A percentile compares a stretch with the other conserved stretches of the same genome.
phyloP scores from a whole-genome alignment of 352 stramenopile genomes.

The Phytophthora hibernalis region DNA sequence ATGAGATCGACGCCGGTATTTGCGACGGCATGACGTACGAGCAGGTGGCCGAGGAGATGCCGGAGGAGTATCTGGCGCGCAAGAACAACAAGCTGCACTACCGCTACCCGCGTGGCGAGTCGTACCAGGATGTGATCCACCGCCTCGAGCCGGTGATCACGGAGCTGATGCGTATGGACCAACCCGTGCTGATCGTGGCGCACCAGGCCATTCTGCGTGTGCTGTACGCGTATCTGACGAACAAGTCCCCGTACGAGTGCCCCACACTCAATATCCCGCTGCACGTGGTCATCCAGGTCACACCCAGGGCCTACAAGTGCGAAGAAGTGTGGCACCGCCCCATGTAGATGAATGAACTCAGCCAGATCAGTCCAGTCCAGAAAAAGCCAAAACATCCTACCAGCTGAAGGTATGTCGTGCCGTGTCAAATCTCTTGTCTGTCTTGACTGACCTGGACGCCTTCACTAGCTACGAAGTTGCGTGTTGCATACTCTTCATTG shows the following conservation, averaged over 20 bases:
- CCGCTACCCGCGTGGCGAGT: constrained; percentile 93
- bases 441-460: constrained; percentile 17
- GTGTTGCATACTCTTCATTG: constrained; percentile 21
- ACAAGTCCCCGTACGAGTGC: constrained; percentile 91
- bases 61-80: constrained; percentile 93
- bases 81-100: constrained; percentile 93
- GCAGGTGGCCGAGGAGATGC: constrained; percentile 95
- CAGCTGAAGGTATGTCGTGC: constrained; percentile 15
- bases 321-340: constrained; percentile 94
- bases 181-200: constrained; percentile 93
- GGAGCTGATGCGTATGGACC: constrained; percentile 96
- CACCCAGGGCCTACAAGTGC: constrained; percentile 94
- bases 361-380: constrained; percentile 17
- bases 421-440: constrained; percentile 16
- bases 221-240: constrained; percentile 97
- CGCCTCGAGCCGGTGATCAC: constrained; percentile 97
- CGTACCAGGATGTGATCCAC: constrained; percentile 98
- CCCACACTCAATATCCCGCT: constrained; percentile 93
- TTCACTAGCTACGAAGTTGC: background rate
- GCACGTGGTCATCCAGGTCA: constrained; percentile 96
- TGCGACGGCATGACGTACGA: constrained; percentile 98
- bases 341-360: constrained; percentile 59
- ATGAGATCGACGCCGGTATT: constrained; percentile 97
- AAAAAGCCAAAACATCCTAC: constrained; percentile 19
- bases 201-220: constrained; percentile 97